Evolutionary conservation across 371 early-diverging fungal genomes (phyloP).

Genomic region (Lichtheimia ornata): DNA sequence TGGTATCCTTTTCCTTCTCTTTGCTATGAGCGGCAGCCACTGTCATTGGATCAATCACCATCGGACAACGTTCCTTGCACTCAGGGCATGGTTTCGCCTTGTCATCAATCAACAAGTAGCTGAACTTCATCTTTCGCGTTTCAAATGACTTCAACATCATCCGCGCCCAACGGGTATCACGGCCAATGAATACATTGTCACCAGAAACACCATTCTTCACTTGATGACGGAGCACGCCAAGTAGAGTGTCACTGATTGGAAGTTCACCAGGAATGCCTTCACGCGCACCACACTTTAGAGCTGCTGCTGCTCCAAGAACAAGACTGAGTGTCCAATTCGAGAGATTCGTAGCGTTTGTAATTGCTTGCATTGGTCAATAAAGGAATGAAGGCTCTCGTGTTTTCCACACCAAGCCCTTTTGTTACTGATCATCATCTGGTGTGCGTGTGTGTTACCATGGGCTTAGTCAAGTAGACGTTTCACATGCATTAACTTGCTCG

Average conservation of each 20-base stretch:
- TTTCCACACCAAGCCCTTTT: too few species aligned
- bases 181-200: not conserved
- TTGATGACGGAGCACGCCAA: not conserved
- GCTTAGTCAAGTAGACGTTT: too few species aligned
- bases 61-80: not conserved
- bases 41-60: not conserved
- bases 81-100: not conserved
- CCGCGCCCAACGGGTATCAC: not conserved
- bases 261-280: not conserved
- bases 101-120: not conserved
- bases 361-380: too few species aligned
- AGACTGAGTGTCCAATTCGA: slow-evolving; percentile 2
- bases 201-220: not conserved
- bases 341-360: not conserved
- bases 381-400: too few species aligned
- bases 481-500: too few species aligned
- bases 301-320: not conserved
- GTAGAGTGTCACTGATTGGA: not conserved
- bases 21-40: not conserved
- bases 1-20: not conserved
- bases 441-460: too few species aligned
- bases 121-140: not conserved
- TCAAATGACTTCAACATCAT: not conserved
- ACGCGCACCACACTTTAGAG: not conserved
- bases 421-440: too few species aligned